These are phyloP conservation scores for Pythium sp. DNA, from an alignment of 352 stramenopile species.

Conservation along the genomic window DNA sequence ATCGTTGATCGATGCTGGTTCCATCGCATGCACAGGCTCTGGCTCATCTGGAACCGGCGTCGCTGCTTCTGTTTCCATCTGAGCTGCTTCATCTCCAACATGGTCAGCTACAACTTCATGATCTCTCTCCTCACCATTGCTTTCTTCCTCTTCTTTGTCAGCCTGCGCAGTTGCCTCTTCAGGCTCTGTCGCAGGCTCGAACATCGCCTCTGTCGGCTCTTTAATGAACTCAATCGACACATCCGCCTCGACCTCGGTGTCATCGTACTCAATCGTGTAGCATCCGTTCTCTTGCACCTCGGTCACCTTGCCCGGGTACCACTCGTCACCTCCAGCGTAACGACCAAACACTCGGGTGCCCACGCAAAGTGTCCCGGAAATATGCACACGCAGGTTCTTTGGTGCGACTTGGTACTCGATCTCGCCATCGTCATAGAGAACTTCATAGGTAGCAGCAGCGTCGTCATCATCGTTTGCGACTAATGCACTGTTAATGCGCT, in stretches of 20 bases:
- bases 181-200: not conserved
- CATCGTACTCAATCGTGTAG: slow-evolving; percentile 82
- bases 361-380: slow-evolving; percentile 64
- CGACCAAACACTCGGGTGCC: slow-evolving; percentile 66
- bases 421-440: slow-evolving; percentile 81
- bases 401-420: slow-evolving; percentile 38
- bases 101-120: too few species aligned
- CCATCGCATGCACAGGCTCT: not conserved
- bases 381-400: slow-evolving; percentile 49
- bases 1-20: not conserved
- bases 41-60: not conserved
- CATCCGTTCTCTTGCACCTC: slow-evolving; percentile 58
- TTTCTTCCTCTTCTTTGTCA: not conserved
- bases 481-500: slow-evolving; percentile 22
- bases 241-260: slow-evolving; percentile 64
- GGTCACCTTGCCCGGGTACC: slow-evolving; percentile 59
- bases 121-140: not conserved
- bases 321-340: slow-evolving; percentile 68
- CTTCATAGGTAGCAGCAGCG: slow-evolving; percentile 32
- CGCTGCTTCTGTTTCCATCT: not conserved
- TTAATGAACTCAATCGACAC: slow-evolving; percentile 54
- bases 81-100: slow-evolving; percentile 3
- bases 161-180: too few species aligned
- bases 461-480: slow-evolving; percentile 8
- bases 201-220: slow-evolving; percentile 24